Percentiles rank a stretch among this genome's conserved stretches.
Evolutionary conservation across 2,329 filamentous ascomycete species (phyloP).

Genomic region (Penicillium sp.): DNA sequence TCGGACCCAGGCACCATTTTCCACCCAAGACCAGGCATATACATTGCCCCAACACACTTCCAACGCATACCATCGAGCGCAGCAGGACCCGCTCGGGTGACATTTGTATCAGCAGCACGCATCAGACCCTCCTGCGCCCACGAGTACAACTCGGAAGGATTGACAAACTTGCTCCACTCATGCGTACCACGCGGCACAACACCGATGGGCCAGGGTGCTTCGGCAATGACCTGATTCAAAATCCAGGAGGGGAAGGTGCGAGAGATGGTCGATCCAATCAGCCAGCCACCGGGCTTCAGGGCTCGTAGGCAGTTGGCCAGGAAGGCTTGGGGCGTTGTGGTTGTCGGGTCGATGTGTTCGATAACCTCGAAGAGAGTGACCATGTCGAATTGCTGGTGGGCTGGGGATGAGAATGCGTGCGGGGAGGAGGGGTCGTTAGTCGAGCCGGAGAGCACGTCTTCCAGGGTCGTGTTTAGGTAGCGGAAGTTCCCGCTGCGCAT

Average conservation of each 20-base stretch:
- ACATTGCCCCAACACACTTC: conserved; percentile 80
- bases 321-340: conserved; percentile 72
- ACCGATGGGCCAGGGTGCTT: conserved; percentile 69
- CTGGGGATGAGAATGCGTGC: conserved; percentile 6
- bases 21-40: conserved; percentile 90
- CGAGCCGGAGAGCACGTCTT: conserved; percentile 50
- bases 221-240: conserved; percentile 89
- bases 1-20: conserved; percentile 80
- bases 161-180: conserved; percentile 95
- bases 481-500: conserved; percentile 61
- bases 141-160: conserved; percentile 68
- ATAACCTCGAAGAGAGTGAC: conserved; percentile 92
- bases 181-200: conserved; percentile 94
- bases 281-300: conserved; percentile 88
- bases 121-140: conserved; percentile 50
- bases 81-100: conserved; percentile 27
- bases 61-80: conserved; percentile 53
- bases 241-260: conserved; percentile 87
- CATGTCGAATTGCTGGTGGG: conserved; percentile 66
- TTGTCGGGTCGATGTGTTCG: conserved; percentile 82
- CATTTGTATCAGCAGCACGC: conserved; percentile 52
- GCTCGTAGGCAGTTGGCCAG: conserved; percentile 61
- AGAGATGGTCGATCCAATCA: conserved; percentile 90
- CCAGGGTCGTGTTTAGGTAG: conserved; percentile 79
- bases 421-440: background rate